Percentiles rank a stretch among this genome's conserved stretches.
Conservation (phyloP, 2,329 filamentous ascomycete species). For the Mollisia scopiformis region DNA sequence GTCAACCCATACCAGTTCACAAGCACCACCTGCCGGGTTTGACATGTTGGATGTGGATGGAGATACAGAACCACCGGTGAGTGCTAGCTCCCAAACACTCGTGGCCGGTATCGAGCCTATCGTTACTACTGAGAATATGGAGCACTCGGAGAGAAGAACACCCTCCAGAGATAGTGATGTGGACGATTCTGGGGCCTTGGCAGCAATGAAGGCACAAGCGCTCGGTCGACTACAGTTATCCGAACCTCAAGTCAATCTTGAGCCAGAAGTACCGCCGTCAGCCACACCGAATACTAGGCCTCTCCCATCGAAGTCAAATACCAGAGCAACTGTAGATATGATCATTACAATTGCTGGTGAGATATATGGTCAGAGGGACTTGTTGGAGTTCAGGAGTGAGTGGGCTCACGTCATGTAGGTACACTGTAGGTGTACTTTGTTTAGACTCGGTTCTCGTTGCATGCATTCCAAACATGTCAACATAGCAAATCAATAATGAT, state of each 20-base stretch:
- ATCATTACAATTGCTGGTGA: slow-evolving; percentile 87
- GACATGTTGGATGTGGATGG: slow-evolving; percentile 10
- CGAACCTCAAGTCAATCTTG: slow-evolving; percentile 14
- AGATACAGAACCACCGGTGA: not conserved
- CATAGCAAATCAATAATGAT: not conserved
- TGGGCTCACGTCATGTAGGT: slow-evolving; percentile 41
- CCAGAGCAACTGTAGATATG: slow-evolving; percentile 81
- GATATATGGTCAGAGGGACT: slow-evolving; percentile 85
- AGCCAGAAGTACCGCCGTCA: slow-evolving; percentile 10
- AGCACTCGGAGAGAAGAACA: not conserved
- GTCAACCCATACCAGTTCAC: not conserved
- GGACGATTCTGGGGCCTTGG: not conserved
- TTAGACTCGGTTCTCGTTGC: not conserved
- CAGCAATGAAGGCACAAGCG: not conserved
- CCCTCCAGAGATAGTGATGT: not conserved
- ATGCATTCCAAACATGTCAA: too few species aligned
- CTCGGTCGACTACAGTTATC: not conserved
- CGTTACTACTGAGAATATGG: not conserved
- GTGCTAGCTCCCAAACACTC: not conserved
- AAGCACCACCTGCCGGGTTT: not conserved
- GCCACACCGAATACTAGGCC: not conserved
- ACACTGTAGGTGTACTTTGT: slow-evolving; percentile 7
- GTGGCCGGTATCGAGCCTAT: not conserved
- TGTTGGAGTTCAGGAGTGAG: slow-evolving; percentile 72
- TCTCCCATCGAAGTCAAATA: slow-evolving; percentile 36